phyloP scores from a whole-genome alignment of 2,329 filamentous ascomycete genomes.

The Ophiostoma tasmaniense region DNA sequence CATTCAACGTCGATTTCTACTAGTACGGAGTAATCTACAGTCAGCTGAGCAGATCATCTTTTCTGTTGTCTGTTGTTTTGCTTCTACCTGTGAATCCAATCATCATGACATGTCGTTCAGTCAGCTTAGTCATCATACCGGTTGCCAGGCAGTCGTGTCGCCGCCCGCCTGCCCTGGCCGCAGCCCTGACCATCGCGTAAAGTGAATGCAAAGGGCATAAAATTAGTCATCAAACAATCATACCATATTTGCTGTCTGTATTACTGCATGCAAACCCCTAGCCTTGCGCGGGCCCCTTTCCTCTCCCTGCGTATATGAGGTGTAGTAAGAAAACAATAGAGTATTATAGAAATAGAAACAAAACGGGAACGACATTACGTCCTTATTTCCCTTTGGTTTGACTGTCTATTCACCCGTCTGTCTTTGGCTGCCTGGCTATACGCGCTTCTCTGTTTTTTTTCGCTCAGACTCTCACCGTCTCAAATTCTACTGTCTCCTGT shows the following conservation, averaged over 20 bases:
- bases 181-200: background rate
- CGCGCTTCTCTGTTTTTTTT: no score
- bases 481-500: background rate
- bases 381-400: constrained; percentile 7
- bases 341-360: background rate
- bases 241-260: background rate
- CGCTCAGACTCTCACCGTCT: background rate
- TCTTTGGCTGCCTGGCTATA: no score
- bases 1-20: background rate
- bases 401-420: no score
- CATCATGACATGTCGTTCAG: background rate
- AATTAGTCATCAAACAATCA: background rate
- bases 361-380: background rate
- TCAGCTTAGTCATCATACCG: background rate
- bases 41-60: background rate
- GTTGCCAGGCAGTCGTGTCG: background rate
- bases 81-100: background rate
- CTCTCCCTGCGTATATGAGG: background rate
- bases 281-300: background rate
- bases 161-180: background rate
- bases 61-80: no score
- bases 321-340: constrained; percentile 4
- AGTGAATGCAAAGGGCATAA: no score
- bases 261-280: background rate
- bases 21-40: background rate